Evolutionary conservation across 177 flowering plant genomes (phyloP), one percentile per base, ranked within the genome.

Genomic region (Vitis hybrid): DNA sequence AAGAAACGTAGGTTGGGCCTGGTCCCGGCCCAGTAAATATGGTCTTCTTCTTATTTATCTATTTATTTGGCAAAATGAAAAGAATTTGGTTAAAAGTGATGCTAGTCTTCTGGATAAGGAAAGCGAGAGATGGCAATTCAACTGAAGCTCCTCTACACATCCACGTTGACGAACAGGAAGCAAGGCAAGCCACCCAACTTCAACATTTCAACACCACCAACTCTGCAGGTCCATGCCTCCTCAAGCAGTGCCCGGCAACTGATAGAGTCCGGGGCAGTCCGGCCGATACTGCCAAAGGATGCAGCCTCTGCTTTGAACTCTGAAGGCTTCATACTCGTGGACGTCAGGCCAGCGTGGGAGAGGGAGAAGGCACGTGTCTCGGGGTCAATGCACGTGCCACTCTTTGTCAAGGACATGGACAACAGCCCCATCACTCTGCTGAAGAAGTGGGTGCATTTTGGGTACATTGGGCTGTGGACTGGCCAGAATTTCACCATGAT

Each of bases 401-500:
- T 94, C 19, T 92, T 90, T 65, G 73, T 94, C 8, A 68, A 87
- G 72, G 98, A 94, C 64, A 56, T n/a, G 14, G 97, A 92, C 60
- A 80, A 74, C 45, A 69, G 90, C 18, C 89, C 86, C 29, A 16
- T 92, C 0, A 90, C 95, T 1, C 84, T 90, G 49, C 61, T 92
- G 65, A 94, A 92, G 83, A 92, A 92, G 67, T 94, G 98, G 98
- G 97, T 94, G 20, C 97, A 94, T 76, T 86, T 94, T 57, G 98
- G 97, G 1, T 94, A 94, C 78, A 89, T 94, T 74, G 98, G 98
- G 2, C 70, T 83, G 5, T 94, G 98, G 98, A 92, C 98, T 10
- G 97, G 98, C 60, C 97, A 90, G 68, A 58, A 81, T 2, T 82
- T 90, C 74, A 92, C 97, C 12, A 79, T 87, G 76, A 77, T 88